Evolutionary conservation across 2,329 filamentous ascomycete genomes (phyloP).

Genomic region (Fonsecaea multimorphosa): DNA sequence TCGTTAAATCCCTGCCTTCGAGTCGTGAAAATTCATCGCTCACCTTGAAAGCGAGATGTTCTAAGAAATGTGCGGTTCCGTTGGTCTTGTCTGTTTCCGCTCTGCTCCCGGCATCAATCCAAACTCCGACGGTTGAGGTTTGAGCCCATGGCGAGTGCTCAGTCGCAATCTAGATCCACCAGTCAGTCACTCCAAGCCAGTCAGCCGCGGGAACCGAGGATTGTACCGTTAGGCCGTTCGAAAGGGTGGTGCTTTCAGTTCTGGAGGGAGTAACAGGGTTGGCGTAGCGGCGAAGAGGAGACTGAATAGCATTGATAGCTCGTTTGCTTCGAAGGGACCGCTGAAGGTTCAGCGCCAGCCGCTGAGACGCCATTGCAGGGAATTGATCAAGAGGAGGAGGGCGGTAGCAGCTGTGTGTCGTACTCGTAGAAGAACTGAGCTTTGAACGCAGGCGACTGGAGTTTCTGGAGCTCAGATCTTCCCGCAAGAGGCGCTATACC

Average conservation of each 20-base stretch:
- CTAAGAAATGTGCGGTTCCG: conserved; percentile 98
- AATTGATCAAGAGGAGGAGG: conserved; percentile 10
- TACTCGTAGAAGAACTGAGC: conserved; percentile 27
- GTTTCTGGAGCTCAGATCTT: conserved; percentile 25
- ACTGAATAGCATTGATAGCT: conserved; percentile 77
- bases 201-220: neutral
- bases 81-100: conserved; percentile 98
- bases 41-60: conserved; percentile 99
- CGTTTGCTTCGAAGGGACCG: conserved; percentile 87
- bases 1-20: conserved; percentile 13
- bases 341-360: conserved; percentile 93
- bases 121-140: conserved; percentile 97
- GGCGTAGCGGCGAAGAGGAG: conserved; percentile 85
- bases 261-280: conserved; percentile 80
- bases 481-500: conserved; percentile 26
- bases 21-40: conserved; percentile 28
- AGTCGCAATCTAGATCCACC: conserved; percentile 78
- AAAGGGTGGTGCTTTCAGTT: conserved; percentile 94
- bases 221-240: conserved; percentile 93
- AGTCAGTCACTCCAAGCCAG: conserved; percentile 22
- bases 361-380: conserved; percentile 83
- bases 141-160: conserved; percentile 98
- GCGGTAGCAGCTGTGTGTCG: conserved; percentile 16
- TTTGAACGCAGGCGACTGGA: conserved; percentile 21
- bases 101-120: conserved; percentile 98